Conservation (phyloP, 768 basidiomycete species). For the Daedaleopsis sinensis region DNA sequence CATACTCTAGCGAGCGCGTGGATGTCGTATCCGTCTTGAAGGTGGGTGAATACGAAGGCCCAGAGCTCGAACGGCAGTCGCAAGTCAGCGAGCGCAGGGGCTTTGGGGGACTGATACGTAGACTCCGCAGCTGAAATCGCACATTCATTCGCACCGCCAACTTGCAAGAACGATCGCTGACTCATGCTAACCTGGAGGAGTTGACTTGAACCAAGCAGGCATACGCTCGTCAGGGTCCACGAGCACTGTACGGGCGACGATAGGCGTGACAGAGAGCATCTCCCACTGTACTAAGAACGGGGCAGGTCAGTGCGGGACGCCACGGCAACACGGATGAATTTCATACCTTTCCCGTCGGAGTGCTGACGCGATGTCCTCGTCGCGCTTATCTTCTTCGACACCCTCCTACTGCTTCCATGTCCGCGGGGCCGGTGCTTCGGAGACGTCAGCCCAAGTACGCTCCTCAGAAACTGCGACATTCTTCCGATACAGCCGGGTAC, state of each 20-base stretch:
- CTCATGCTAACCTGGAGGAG: neutral
- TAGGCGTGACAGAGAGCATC: neutral
- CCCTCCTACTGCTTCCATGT: neutral
- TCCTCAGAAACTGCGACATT: neutral
- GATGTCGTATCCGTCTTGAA: conserved; percentile 2
- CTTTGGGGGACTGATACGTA: neutral
- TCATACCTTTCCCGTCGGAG: neutral
- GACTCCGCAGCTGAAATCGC: neutral
- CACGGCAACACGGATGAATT: neutral
- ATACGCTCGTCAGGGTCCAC: neutral
- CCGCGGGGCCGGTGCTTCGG: neutral
- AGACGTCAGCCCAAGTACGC: neutral
- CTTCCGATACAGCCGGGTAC: no score
- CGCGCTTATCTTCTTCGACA: neutral
- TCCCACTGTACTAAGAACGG: neutral
- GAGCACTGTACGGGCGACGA: neutral
- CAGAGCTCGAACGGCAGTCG: conserved; percentile 1
- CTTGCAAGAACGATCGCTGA: neutral
- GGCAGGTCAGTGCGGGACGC: neutral
- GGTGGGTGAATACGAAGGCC: neutral
- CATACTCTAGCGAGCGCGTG: conserved; percentile 1
- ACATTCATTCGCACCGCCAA: neutral
- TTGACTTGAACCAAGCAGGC: neutral
- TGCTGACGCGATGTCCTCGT: neutral
- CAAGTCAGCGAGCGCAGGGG: neutral